Evolutionary conservation across 2,329 filamentous ascomycete genomes (phyloP), one percentile per base, ranked within the genome.

Genomic region (Colletotrichum phormii): DNA sequence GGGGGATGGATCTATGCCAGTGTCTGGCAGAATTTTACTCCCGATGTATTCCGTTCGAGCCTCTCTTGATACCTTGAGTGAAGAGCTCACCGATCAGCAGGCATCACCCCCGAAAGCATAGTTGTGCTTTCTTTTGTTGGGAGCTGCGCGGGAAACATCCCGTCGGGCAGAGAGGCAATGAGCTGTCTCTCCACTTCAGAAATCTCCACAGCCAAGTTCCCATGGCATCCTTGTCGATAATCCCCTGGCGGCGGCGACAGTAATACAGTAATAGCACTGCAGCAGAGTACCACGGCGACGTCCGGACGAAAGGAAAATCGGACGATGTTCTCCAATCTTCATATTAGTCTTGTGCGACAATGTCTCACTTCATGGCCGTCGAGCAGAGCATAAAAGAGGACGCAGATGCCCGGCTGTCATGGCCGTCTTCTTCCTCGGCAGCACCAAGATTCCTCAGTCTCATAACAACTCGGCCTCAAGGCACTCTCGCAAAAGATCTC

Each of bases 41-140:
- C 42, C 42, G 18, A 49, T 49, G 18, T 49, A 49, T 49, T 22
- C 42, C 42, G 18, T 9, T 49, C 42, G n/a, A 49, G 42, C 18
- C 18, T 49, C 18, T 49, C 0, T 5, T 5, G 12, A 37, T 37
- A n/a, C 42, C 8, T 49, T 8, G 18, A 49, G 4, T 22, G 7
- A n/a, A 49, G 18, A 22, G 42, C 42, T 49, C 42, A 49, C 8
- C 42, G 42, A 49, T 22, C 42, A 49, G 42, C 42, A 49, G 18
- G 42, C 42, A 49, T 22, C 42, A 49, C 8, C 42, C 42, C 42
- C 4, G 18, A 22, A 49, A 11, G 18, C 42, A 11, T 4, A 49
- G 7, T n/a, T 75, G 67, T n/a, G 33, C 35, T 69, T 69, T 69
- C 66, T 69, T 69, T 58, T 69, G 51, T 37, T 64, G 66, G 51